These are phyloP conservation scores for Aspergillus sp. DNA, from an alignment of 2,329 filamentous ascomycete species.

Conservation along the genomic window DNA sequence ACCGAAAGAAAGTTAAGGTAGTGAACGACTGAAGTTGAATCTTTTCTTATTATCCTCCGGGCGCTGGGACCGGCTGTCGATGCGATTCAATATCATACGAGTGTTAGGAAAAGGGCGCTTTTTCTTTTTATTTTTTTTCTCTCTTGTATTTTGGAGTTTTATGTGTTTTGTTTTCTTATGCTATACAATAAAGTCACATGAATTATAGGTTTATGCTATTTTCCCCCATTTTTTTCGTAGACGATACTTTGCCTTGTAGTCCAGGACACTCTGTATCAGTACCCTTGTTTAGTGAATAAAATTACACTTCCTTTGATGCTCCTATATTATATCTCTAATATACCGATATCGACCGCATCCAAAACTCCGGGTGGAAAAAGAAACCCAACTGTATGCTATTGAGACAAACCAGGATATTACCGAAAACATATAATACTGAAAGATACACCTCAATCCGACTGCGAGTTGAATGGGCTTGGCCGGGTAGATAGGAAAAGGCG, in stretches of 20 bases:
- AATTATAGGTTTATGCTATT: background rate
- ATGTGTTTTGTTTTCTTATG: background rate
- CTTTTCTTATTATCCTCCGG: background rate
- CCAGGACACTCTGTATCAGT: too few relatives aligned
- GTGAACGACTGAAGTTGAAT: background rate
- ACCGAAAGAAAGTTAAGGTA: background rate
- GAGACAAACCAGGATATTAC: background rate
- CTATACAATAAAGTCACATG: conserved; percentile 1
- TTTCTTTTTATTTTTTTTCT: background rate
- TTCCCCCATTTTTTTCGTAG: background rate
- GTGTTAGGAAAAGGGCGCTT: conserved; percentile 7
- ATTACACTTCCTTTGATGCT: background rate
- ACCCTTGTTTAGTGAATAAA: background rate
- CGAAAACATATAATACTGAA: background rate
- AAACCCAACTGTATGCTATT: background rate
- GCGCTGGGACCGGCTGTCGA: background rate
- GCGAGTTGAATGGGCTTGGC: background rate
- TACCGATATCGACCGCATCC: background rate
- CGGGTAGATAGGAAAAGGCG: background rate
- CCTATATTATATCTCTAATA: background rate
- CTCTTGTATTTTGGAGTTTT: conserved; percentile 2
- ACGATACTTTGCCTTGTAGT: background rate
- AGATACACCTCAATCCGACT: background rate
- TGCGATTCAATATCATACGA: conserved; percentile 3
- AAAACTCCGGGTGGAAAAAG: background rate